Percentiles rank a stretch among this genome's conserved stretches.
These are phyloP conservation scores for Chamaecrista fasciculata DNA, from an alignment of 306 rosid species.

Conservation along the genomic window DNA sequence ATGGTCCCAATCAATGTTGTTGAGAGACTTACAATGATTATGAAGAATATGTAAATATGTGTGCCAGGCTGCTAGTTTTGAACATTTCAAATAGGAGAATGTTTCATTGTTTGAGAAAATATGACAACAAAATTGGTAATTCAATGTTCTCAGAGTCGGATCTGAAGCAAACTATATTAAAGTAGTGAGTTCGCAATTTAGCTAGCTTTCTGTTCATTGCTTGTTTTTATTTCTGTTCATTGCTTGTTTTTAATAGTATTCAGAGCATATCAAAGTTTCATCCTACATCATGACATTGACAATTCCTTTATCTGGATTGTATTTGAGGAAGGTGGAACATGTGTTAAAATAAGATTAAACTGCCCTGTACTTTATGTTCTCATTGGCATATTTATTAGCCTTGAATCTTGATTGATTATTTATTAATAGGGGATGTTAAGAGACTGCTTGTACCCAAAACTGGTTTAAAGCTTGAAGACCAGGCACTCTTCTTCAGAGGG, in stretches of 20 bases:
- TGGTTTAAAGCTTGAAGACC: slow-evolving; percentile 63
- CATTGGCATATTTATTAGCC: slow-evolving; percentile 21
- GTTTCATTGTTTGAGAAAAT: neutral
- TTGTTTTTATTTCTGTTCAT: neutral
- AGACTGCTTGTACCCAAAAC: slow-evolving; percentile 51
- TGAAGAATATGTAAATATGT: neutral
- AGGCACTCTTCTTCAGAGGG: slow-evolving; percentile 64
- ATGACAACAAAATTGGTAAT: neutral
- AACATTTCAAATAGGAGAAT: neutral
- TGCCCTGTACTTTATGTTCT: neutral
- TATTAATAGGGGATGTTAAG: slow-evolving; percentile 69
- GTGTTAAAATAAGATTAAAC: neutral
- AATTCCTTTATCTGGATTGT: slow-evolving; percentile 16
- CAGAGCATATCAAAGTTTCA: neutral
- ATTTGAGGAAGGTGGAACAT: neutral
- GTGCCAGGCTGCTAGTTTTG: neutral
- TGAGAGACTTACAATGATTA: neutral
- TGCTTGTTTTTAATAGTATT: neutral
- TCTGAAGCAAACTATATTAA: neutral
- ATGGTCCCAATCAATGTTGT: neutral
- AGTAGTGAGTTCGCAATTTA: neutral
- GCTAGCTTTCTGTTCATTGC: neutral
- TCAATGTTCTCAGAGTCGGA: neutral
- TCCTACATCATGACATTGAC: neutral
- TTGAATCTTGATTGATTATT: slow-evolving; percentile 23